These are phyloP conservation scores for Nymphaea thermarum DNA, from an alignment of 164 flowering plant genomes.

Conservation along the genomic window DNA sequence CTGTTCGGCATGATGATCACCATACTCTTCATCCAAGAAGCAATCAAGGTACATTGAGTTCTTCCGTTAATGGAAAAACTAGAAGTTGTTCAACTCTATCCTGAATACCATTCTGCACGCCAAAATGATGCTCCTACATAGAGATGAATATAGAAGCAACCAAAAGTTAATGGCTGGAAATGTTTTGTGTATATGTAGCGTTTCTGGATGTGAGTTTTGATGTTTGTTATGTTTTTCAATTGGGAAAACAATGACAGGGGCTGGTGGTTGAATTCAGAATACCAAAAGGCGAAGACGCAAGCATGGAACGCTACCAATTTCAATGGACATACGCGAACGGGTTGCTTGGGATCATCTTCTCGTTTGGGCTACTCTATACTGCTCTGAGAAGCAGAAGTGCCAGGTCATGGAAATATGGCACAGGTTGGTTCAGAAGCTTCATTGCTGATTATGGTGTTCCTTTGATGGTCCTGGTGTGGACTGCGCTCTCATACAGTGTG, in stretches of 20 bases:
- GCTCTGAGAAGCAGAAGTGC: constrained; percentile 51
- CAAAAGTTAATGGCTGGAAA: too few relatives aligned
- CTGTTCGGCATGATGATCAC: constrained; percentile 51
- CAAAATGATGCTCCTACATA: too few relatives aligned
- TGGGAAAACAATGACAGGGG: constrained; percentile 22
- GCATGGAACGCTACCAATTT: constrained; percentile 16
- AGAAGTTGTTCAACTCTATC: too few relatives aligned
- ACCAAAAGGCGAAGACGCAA: constrained; percentile 20
- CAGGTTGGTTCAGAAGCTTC: constrained; percentile 43
- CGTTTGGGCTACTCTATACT: constrained; percentile 37
- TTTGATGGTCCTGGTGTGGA: constrained; percentile 38
- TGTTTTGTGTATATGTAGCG: too few relatives aligned
- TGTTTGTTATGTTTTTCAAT: neutral
- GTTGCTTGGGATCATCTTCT: constrained; percentile 32
- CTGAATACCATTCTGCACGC: too few relatives aligned
- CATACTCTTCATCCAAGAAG: constrained; percentile 43
- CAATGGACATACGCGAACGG: constrained; percentile 47
- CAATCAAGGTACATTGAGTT: constrained; percentile 28
- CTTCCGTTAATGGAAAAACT: neutral
- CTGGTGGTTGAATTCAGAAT: constrained; percentile 29
- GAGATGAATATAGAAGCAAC: too few relatives aligned
- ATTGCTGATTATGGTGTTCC: constrained; percentile 54
- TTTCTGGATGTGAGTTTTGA: neutral
- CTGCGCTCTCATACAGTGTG: constrained; percentile 32
- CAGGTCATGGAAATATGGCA: constrained; percentile 50